Base-by-base conservation (phyloP, 2,329 filamentous ascomycete species). In the Scolecobasidium constrictum region DNA sequence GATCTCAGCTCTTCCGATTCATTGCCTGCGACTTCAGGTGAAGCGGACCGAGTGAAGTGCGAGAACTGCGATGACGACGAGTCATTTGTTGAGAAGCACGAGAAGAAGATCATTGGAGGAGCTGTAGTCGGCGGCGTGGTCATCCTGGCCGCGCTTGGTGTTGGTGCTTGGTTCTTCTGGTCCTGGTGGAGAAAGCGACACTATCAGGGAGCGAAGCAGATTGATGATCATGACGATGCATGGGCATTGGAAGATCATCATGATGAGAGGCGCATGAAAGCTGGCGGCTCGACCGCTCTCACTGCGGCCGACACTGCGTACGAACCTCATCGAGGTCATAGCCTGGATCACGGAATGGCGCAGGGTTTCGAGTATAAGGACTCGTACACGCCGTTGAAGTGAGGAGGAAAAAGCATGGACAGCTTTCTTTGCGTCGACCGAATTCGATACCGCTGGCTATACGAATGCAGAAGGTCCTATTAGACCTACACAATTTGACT, bases 41-140 rank as follows among this genome's bases (percentile, higher is more conserved):
- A 42, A 22, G 40, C 40, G 4, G 36, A 42, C n/a, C 17, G 40
- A 20, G 19, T 42, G 16, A 22, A 31, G 3, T 23, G 23, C 19
- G 26, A 41, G 16, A 26, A 20, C 12, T 23, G 22, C 7, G 5
- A 7, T 20, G 33, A 41, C 15, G 5, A 13, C 6, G n/a, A 20
- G 3, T 15, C 22, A 4, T 31, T 9, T n/a, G 26, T 31, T 9
- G 26, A 41, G 28, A 33, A 41, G 21, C 16, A 11, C 22, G 38
- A 19, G 3, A 21, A 21, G 17, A 41, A 21, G 16, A 28, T 26
- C 13, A 28, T 26, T 6, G 38, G 23, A 7, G 26, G 26, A 7
- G n/a, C 26, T 19, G 38, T 41, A 12, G 38, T 41, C 22, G 38
- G 26, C 15, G 38, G 22, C 21, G 16, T 41, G n/a, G 38, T 41